Evolutionary conservation across 257 asterid genomes (phyloP).

Genomic region (Solanum bulbocastanum): DNA sequence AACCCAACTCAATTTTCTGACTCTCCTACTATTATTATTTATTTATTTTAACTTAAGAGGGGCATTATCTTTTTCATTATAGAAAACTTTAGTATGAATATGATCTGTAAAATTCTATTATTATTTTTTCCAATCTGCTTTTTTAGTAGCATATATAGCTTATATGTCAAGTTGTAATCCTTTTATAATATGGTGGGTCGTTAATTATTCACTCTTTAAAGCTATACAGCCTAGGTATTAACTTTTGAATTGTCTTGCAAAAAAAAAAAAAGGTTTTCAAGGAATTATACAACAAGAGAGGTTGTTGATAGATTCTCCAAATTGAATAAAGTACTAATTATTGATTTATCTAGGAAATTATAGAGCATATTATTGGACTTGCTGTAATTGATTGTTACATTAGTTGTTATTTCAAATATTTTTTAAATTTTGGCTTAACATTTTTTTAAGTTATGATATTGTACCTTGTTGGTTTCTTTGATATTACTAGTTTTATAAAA

Average conservation of each 20-base stretch:
- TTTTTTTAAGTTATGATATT: background rate
- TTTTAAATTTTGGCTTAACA: background rate
- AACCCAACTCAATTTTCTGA: rapidly evolving
- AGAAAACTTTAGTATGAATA: background rate
- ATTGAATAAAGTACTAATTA: background rate
- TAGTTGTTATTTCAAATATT: background rate
- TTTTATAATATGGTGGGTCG: background rate
- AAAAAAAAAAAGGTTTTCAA: background rate
- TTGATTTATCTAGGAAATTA: background rate
- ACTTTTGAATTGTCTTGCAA: background rate
- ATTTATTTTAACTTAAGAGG: background rate
- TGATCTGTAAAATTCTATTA: background rate
- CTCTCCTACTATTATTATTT: background rate
- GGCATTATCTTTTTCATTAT: background rate
- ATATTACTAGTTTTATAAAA: background rate
- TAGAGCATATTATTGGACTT: background rate
- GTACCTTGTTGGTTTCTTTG: background rate
- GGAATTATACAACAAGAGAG: background rate
- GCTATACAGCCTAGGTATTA: background rate
- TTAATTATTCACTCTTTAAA: background rate
- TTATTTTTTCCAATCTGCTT: background rate
- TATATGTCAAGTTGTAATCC: background rate
- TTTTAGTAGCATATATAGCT: background rate
- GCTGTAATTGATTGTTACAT: background rate
- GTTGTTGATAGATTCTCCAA: background rate